Base-by-base conservation (phyloP, 257 asterid genomes). In the Ligustrum vulgare region DNA sequence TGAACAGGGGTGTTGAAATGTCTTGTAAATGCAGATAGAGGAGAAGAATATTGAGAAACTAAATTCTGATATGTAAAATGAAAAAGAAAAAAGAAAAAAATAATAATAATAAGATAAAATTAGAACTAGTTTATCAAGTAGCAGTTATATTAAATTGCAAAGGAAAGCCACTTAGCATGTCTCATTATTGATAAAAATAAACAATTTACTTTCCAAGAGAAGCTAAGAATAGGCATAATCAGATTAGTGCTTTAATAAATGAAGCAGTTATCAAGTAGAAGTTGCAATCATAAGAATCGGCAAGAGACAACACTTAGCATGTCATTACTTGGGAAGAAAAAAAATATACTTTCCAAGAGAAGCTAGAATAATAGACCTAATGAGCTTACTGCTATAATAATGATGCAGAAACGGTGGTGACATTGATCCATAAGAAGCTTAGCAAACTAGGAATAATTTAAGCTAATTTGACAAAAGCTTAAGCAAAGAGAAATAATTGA, bases 131-230 rank as follows among this genome's bases (percentile, higher is more conserved):
- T 33, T 35, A 56, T 74, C 35, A 35, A 37, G 72, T 22, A 20
- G 67, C 67, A 64, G 23, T 41, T 25, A 23, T 32, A 63, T 23
- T 37, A 41, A 64, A 32, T 33, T 18, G 54, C n/a, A 25, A 49
- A 71, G 67, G 18, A 75, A 71, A 73, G 39, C 77, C 51, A 41
- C 47, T 72, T 67, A 75, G 64, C 76, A 78, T 39, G 71, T 15
- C 73, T 15, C 73, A 62, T 47, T 31, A 22, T 39, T 71, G 62
- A 45, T 33, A 63, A 69, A 45, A 72, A 23, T 28, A 34, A 23
- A 60, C 35, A 58, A 54, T 9, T 36, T 33, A 49, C 66, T 67
- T 64, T 66, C 16, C 32, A 37, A 37, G 62, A 18, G 62, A 51
- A 51, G 6, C 18, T 60, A 28, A 60, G 34, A 60, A 23, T 23